phyloP scores from a whole-genome alignment of 2,329 filamentous ascomycete species.

The Fusarium metavorans region DNA sequence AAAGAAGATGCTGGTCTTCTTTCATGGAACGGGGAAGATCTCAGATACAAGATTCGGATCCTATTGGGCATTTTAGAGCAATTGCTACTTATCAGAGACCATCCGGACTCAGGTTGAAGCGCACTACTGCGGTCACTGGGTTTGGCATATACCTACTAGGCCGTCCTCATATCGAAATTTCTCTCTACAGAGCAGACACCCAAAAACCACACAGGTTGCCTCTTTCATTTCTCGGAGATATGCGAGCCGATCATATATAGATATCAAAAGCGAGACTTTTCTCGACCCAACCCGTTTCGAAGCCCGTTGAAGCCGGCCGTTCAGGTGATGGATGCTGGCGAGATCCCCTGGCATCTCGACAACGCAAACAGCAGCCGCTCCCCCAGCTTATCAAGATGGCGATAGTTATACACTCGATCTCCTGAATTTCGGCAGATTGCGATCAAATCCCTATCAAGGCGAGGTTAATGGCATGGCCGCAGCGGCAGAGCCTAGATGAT shows the following conservation, averaged over 20 bases:
- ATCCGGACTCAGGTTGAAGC: neutral
- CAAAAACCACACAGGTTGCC: neutral
- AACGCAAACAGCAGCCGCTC: too few species aligned
- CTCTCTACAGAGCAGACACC: neutral
- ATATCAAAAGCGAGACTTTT: neutral
- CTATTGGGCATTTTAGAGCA: too few species aligned
- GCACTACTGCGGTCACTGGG: neutral
- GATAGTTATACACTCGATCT: too few species aligned
- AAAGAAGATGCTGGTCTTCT: neutral
- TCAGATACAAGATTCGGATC: too few species aligned
- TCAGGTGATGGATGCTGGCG: too few species aligned
- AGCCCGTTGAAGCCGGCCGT: too few species aligned
- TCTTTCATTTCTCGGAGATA: neutral
- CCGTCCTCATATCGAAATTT: neutral
- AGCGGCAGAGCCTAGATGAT: neutral
- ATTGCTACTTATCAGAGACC: too few species aligned
- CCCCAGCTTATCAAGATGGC: too few species aligned
- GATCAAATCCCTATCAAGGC: neutral
- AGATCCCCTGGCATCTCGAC: too few species aligned
- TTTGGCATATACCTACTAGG: neutral
- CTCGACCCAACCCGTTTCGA: rapidly evolving
- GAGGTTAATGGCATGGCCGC: neutral
- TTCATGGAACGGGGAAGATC: too few species aligned
- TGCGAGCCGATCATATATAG: neutral
- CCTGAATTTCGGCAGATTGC: neutral